Conservation (phyloP, 306 rosid genomes). For the Prunus mume region DNA sequence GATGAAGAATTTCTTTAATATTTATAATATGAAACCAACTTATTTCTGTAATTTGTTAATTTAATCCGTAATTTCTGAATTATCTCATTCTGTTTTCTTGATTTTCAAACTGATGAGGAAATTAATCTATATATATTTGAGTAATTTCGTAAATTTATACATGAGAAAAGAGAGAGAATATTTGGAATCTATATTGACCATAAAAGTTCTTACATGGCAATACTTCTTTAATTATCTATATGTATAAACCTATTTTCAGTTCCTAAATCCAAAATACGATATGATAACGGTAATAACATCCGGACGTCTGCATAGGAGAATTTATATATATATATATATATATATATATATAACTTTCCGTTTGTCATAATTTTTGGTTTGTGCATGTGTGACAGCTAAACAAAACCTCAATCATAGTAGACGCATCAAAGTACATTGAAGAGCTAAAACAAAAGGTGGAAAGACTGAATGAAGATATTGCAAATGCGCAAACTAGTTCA, state of each 20-base stretch:
- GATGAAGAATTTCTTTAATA: background rate
- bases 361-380: background rate
- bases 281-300: no score
- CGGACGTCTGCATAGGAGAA: no score
- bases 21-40: background rate
- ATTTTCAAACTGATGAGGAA: background rate
- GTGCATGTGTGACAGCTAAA: conserved; percentile 47
- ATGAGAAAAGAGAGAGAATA: background rate
- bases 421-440: conserved; percentile 87
- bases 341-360: background rate
- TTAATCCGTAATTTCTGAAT: background rate
- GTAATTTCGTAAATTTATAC: background rate
- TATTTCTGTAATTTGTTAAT: background rate
- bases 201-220: background rate
- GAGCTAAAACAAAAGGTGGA: conserved; percentile 83
- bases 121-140: background rate
- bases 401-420: conserved; percentile 73
- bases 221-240: background rate
- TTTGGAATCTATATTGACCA: background rate
- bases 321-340: background rate
- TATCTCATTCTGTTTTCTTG: background rate
- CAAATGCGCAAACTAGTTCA: conserved; percentile 40
- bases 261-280: no score
- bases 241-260: no score
- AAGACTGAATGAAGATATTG: conserved; percentile 66